Conservation (phyloP, 169 alveolate genomes). For the Eimeria tenella region DNA sequence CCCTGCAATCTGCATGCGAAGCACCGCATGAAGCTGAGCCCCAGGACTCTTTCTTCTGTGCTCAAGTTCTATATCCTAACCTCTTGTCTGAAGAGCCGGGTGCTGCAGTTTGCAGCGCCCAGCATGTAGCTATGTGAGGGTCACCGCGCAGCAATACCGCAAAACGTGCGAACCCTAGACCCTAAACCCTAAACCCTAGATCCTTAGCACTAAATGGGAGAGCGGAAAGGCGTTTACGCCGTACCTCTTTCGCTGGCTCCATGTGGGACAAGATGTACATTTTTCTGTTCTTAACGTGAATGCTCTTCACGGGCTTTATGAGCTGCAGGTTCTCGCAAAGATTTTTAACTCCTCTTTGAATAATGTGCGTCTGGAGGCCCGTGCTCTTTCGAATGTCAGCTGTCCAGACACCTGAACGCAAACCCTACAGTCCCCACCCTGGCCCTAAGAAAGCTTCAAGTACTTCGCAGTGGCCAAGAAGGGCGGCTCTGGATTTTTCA, state of each 20-base stretch:
- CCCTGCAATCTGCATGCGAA: slow-evolving; percentile 88
- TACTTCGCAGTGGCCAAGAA: too few species aligned
- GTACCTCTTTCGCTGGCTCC: slow-evolving; percentile 93
- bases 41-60: not conserved
- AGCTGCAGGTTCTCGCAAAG: slow-evolving; percentile 90
- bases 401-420: slow-evolving; percentile 92
- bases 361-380: slow-evolving; percentile 91
- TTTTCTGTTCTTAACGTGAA: slow-evolving; percentile 93
- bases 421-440: not conserved
- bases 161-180: not conserved
- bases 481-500: too few species aligned
- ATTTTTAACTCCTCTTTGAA: slow-evolving; percentile 91
- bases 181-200: slow-evolving; percentile 17
- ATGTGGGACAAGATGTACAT: slow-evolving; percentile 90
- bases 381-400: slow-evolving; percentile 93
- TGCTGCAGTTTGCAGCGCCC: too few species aligned
- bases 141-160: too few species aligned
- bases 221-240: not conserved
- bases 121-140: too few species aligned
- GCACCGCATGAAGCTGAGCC: not conserved
- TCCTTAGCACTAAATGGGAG: not conserved
- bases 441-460: not conserved
- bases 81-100: not conserved
- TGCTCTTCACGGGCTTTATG: slow-evolving; percentile 92
- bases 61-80: not conserved